Percentiles rank a stretch among this genome's conserved stretches.
Evolutionary conservation across 1,284 basidiomycete genomes (phyloP).

Genomic region (Puccinia hordei): DNA sequence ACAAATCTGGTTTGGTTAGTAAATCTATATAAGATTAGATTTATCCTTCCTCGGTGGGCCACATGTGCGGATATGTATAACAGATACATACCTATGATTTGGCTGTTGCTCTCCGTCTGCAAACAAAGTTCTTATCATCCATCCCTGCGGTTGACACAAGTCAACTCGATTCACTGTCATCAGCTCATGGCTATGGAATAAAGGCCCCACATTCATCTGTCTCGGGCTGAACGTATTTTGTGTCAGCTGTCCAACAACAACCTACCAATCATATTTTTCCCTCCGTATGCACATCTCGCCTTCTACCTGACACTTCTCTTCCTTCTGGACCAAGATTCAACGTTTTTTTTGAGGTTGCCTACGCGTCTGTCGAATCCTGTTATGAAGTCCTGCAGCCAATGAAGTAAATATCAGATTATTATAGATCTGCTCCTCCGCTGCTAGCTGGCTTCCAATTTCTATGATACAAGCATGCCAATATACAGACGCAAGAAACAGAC

Average conservation of each 20-base stretch:
- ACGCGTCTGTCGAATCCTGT: constrained; percentile 15
- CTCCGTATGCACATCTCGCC: constrained; percentile 5
- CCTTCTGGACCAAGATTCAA: constrained; percentile 25
- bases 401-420: constrained; percentile 13
- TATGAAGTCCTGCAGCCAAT: constrained; percentile 1
- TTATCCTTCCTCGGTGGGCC: neutral
- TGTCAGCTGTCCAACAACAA: neutral
- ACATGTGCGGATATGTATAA: constrained; percentile 11
- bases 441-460: constrained; percentile 1
- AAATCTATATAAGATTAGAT: constrained; percentile 8
- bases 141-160: constrained; percentile 22
- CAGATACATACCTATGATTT: neutral
- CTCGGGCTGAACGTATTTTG: neutral
- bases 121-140: neutral
- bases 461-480: neutral
- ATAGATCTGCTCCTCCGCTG: constrained; percentile 39
- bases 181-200: constrained; percentile 1
- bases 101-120: neutral
- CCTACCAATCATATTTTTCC: constrained; percentile 25
- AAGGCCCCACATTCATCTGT: neutral
- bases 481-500: neutral
- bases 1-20: constrained; percentile 6
- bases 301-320: neutral
- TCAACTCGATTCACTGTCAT: neutral
- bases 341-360: neutral